Evolutionary conservation across 192 early-diverging fungal species (phyloP), one percentile per base, ranked within the genome.

Genomic region (Gaertneriomyces semiglobifer): DNA sequence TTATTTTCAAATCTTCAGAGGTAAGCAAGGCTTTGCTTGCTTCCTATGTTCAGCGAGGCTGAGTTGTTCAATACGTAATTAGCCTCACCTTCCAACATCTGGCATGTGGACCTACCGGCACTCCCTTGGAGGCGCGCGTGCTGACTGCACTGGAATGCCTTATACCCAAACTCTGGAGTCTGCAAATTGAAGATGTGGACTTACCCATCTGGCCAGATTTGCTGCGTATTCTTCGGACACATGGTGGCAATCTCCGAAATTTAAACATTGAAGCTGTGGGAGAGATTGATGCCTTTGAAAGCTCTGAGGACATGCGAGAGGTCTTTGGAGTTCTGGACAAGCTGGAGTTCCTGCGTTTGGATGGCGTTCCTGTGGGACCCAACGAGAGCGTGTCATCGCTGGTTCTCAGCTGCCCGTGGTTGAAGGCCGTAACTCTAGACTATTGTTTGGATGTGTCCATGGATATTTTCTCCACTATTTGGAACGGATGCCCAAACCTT

Each of bases 371-470:
- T 7, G 53, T 83, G 14, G 78, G 78, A 8, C 52, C 75, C 9
- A 69, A 73, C 40, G 39, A 51, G 0, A 59, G 71, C 44, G 57
- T 79, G 55, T 42, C 60, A 14, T 38, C 9, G 14, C 46, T 79
- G 20, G 58, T 71, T 11, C 19, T 39, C 12, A 52, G 65, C 9
- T 82, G 77, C 59, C 6, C 41, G 7, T 62, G 70, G 42, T 58
- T 83, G 53, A 59, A 44, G 4, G 81, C 77, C 9, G 56, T 83
- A 10, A 72, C 77, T 4, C 55, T 83, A n/a, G 81, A 83, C 60
- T 83, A 78, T 58, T 83, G 81, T 50, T 41, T 71, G 62, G 69
- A 71, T n/a, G 55, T 71, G 6, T 58, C 69, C 45, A 76, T 83
- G 81, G 63, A 73, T 11, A 59, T 70, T n/a, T 67, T 83, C 38